Percentiles rank a stretch among this genome's conserved stretches.
Evolutionary conservation across 228 moss, liverwort and hornwort genomes (phyloP).

Genomic region (Sphagnum fallax): DNA sequence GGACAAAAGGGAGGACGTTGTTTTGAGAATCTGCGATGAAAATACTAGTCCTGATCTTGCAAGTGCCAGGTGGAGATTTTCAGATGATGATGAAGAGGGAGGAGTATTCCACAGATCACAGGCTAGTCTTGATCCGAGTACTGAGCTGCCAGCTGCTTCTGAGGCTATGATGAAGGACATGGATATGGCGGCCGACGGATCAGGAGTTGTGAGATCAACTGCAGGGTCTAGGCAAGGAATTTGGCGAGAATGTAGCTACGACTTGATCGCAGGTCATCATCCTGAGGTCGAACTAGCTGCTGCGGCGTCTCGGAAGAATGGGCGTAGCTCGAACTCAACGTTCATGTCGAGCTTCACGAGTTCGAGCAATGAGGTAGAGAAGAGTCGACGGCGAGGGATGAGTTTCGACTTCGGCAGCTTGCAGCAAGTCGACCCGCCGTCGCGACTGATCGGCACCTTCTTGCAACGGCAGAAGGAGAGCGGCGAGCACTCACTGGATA

Average conservation of each 20-base stretch:
- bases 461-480: constrained; percentile 5
- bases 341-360: too few species aligned
- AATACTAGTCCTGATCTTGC: neutral
- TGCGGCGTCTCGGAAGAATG: too few species aligned
- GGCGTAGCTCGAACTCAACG: too few species aligned
- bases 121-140: neutral
- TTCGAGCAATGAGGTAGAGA: too few species aligned
- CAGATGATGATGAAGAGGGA: neutral
- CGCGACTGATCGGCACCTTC: constrained; percentile 6
- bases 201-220: neutral
- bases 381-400: neutral
- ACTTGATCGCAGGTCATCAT: neutral
- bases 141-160: neutral
- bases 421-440: constrained; percentile 5
- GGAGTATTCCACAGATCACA: neutral
- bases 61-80: too few species aligned
- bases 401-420: constrained; percentile 5
- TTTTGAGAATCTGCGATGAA: constrained; percentile 7
- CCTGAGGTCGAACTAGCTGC: too few species aligned
- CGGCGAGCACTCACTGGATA: constrained; percentile 6
- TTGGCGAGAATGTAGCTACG: constrained; percentile 5
- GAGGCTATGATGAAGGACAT: too few species aligned
- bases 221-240: neutral
- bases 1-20: constrained; percentile 1
- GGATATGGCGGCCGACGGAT: too few species aligned